A percentile compares a stretch with the other conserved stretches of the same genome.
Evolutionary conservation across 805 yeast genomes (phyloP).

Genomic region (Candida easanensis): DNA sequence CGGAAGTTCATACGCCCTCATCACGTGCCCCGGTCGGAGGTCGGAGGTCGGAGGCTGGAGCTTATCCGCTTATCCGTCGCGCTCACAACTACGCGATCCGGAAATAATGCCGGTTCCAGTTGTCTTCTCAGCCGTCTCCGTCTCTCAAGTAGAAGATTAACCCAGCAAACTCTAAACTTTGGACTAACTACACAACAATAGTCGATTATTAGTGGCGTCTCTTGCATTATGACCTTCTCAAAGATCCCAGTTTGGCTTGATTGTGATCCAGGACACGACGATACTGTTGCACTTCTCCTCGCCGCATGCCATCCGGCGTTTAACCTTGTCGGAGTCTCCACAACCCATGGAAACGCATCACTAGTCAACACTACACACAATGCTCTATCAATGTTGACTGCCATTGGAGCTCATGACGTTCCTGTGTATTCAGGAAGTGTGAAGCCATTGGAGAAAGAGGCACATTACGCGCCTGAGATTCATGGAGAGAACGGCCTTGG

Average conservation of each 20-base stretch:
- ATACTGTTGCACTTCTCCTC: slow-evolving; percentile 69
- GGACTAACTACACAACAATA: too few relatives aligned
- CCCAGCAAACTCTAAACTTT: too few relatives aligned
- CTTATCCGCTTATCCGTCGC: too few relatives aligned
- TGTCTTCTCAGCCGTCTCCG: too few relatives aligned
- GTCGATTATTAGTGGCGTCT: too few relatives aligned
- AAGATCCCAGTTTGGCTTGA: slow-evolving; percentile 78
- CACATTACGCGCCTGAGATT: slow-evolving; percentile 55
- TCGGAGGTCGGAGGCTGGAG: too few relatives aligned
- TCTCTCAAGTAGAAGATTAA: too few relatives aligned
- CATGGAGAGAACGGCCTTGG: slow-evolving; percentile 79
- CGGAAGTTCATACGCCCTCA: too few relatives aligned
- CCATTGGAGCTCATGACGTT: slow-evolving; percentile 41
- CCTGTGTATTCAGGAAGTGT: slow-evolving; percentile 68
- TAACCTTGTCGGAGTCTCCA: slow-evolving; percentile 32
- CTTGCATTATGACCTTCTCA: slow-evolving; percentile 8
- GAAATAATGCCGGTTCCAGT: too few relatives aligned
- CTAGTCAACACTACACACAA: slow-evolving; percentile 63
- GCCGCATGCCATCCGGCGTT: slow-evolving; percentile 55
- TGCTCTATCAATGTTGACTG: slow-evolving; percentile 63
- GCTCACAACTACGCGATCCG: too few relatives aligned
- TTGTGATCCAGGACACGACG: slow-evolving; percentile 94
- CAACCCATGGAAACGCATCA: slow-evolving; percentile 39
- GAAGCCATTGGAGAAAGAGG: slow-evolving; percentile 50
- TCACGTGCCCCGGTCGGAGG: too few relatives aligned